Evolutionary conservation across 2,329 filamentous ascomycete species (phyloP), one percentile per base, ranked within the genome.

Genomic region (Colletotrichum lupini): DNA sequence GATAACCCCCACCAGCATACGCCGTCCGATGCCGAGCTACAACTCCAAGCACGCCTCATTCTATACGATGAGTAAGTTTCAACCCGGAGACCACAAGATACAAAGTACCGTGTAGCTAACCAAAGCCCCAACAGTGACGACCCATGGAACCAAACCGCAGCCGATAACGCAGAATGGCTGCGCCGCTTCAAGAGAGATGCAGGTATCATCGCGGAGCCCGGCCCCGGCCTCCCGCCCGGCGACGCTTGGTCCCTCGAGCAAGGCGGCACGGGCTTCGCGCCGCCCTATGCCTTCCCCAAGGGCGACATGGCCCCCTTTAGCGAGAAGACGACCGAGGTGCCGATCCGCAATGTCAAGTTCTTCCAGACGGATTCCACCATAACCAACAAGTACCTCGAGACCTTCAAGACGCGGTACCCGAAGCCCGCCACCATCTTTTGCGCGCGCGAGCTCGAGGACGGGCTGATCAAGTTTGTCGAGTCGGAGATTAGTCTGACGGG

Each of bases 121-220:
- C 70, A 28, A 3, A 3, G 6, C 37, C 49, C 5, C 7, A 28
- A 3, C 57, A 90, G 88, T 69, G 90, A 92, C 69, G 90, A 92
- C 76, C 88, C 89, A 2, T 91, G 89, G 88, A 92, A 92, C 78
- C 87, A 90, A 76, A 92, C 90, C 0, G 88, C 89, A 1, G 90
- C 90, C 35, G 90, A 92, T 77, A 92, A 92, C 75, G 85, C 84
- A 1, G 90, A 92, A 79, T 92, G 90, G 90, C 84, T 92, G 14
- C 84, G 86, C 68, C 86, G 90, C 57, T 92, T 92, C 82, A 92
- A 92, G 79, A 86, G 89, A 12, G 86, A 89, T 60, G 84, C 83
- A 0, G 89, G 89, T 22, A 87, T 92, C 35, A 79, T 87, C 1
- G 79, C 83, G n/a, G 82, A 84, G 11, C 80, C 83, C 5, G 87